Conservation (phyloP, 2,329 filamentous ascomycete species). For the Exophiala mesophila region DNA sequence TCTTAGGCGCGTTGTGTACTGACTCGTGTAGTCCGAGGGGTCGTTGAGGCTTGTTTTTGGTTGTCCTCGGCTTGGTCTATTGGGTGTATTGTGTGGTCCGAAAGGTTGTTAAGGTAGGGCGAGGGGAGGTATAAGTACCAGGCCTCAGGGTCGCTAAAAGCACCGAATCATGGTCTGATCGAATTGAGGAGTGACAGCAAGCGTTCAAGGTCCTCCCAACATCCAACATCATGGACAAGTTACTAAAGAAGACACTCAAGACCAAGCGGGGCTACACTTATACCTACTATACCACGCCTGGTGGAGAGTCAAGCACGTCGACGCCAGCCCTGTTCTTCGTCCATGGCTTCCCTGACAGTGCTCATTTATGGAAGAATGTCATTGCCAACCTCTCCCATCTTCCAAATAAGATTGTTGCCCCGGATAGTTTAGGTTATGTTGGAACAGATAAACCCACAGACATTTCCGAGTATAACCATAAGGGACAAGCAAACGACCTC, state of each 20-base stretch:
- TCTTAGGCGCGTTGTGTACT: too few relatives aligned
- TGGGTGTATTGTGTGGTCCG: too few relatives aligned
- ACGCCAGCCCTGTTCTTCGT: conserved; percentile 38
- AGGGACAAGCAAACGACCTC: conserved; percentile 37
- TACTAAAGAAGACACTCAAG: conserved; percentile 13
- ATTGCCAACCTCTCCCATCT: conserved; percentile 37
- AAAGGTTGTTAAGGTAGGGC: too few relatives aligned
- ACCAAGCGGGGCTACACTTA: conserved; percentile 31
- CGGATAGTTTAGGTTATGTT: conserved; percentile 39
- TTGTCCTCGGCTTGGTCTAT: too few relatives aligned
- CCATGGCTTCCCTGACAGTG: conserved; percentile 50
- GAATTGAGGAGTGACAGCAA: too few relatives aligned
- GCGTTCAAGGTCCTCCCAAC: not conserved
- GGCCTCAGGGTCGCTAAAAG: too few relatives aligned
- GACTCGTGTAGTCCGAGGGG: too few relatives aligned
- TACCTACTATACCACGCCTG: conserved; percentile 36
- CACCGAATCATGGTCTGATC: too few relatives aligned
- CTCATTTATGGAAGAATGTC: conserved; percentile 42
- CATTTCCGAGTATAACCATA: conserved; percentile 33
- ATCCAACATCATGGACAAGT: conserved; percentile 6
- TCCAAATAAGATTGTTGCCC: conserved; percentile 37
- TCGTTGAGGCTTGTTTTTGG: too few relatives aligned
- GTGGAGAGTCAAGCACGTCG: conserved; percentile 18
- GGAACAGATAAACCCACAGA: conserved; percentile 40
- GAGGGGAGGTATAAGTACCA: too few relatives aligned